Evolutionary conservation across 2,329 filamentous ascomycete species (phyloP).

Genomic region (Talaromyces verruculosus): DNA sequence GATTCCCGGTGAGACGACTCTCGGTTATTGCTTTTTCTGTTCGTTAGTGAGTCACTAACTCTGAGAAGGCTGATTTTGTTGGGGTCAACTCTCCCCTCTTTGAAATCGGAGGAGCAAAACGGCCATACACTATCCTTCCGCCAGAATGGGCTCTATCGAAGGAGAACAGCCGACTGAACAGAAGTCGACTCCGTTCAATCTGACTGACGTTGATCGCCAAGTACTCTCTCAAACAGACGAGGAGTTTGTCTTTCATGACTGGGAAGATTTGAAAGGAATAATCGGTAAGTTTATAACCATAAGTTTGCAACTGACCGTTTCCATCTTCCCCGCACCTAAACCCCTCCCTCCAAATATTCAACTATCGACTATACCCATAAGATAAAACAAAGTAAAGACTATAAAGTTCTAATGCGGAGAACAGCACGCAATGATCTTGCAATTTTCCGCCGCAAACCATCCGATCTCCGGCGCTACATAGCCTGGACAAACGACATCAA

Average conservation of each 20-base stretch:
- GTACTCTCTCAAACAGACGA: slow-evolving; percentile 54
- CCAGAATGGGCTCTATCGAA: slow-evolving; percentile 20
- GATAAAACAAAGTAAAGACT: background rate
- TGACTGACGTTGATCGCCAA: slow-evolving; percentile 52
- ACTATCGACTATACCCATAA: background rate
- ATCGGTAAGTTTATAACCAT: slow-evolving; percentile 45
- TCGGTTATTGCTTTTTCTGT: slow-evolving; percentile 3
- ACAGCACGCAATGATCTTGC: slow-evolving; percentile 54
- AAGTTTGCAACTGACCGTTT: background rate
- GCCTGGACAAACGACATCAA: slow-evolving; percentile 58
- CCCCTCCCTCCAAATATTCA: background rate
- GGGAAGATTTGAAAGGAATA: slow-evolving; percentile 54
- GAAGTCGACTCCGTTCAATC: slow-evolving; percentile 43
- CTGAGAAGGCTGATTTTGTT: background rate
- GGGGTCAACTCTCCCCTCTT: background rate
- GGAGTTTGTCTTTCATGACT: slow-evolving; percentile 53
- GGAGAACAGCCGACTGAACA: slow-evolving; percentile 14
- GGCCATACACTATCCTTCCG: no score
- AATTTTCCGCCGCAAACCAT: slow-evolving; percentile 59
- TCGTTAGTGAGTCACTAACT: background rate
- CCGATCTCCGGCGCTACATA: slow-evolving; percentile 60
- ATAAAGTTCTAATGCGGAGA: background rate
- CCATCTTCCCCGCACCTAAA: background rate
- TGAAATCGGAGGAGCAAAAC: no score
- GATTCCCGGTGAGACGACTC: background rate